Evolutionary conservation across 805 yeast genomes (phyloP), one percentile per base, ranked within the genome.

Genomic region (Yarrowia porcina): DNA sequence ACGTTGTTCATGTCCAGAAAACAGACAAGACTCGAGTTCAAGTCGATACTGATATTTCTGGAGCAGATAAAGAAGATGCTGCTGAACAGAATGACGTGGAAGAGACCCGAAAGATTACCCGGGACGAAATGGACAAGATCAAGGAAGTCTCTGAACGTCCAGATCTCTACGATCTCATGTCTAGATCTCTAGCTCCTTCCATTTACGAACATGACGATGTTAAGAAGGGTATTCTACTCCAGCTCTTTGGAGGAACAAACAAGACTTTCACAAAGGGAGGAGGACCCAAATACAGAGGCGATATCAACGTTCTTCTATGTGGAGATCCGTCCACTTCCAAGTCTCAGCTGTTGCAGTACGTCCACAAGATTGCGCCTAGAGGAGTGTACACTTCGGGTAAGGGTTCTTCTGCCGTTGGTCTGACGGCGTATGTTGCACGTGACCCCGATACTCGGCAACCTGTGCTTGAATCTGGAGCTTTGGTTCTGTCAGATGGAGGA

Each of bases 291-390:
- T 93, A 92, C 73, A 83, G 99, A 79, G 99, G 99, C 52, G 99
- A 94, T 72, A 86, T 94, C 65, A 94, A 94, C 71, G 81, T 94
- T 54, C 76, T 94, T 63, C 79, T 94, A 44, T 93, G 98, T 77
- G 99, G 99, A 69, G 99, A 94, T 73, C 99, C 99, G 1, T 93
- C 98, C 10, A 94, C 99, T 1, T 86, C 97, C 12, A 94, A 94
- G 73, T 94, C 99, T 2, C 99, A 94, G 75, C 76, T 94, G 49
- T 79, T 94, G 67, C 96, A 91, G 71, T 94, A 94, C 69, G 97
- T 94, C 44, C 99, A 94, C 76, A 90, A 92, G 71, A 94, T 94
- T 68, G 96, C 99, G 0, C 99, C 99, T 47, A 82, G 99, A 72
- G 99, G 99, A 68, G 90, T 94, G 39, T 94, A 92, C 75, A 94